Conservation (phyloP, 345 rosid species). For the Ricinus communis region DNA sequence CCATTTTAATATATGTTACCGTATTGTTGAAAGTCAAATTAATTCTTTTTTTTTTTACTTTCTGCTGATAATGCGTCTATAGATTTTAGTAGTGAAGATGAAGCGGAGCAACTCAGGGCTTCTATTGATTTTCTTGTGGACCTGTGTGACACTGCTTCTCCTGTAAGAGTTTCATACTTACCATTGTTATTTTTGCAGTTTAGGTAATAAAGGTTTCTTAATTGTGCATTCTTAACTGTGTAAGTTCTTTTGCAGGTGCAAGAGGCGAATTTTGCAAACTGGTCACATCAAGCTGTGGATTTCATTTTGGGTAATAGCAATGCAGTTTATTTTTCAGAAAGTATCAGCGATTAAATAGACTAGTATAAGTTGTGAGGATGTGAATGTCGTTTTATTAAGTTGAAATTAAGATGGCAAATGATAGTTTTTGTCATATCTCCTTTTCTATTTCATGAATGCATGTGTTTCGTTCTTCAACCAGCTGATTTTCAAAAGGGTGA, state of each 20-base stretch:
- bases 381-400: too few relatives aligned
- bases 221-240: not conserved
- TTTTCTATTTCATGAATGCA: too few relatives aligned
- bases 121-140: slow-evolving; percentile 79
- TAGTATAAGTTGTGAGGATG: too few relatives aligned
- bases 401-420: too few relatives aligned
- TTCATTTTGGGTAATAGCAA: slow-evolving; percentile 64
- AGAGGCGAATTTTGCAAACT: slow-evolving; percentile 56
- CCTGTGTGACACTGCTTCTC: slow-evolving; percentile 51
- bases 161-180: slow-evolving; percentile 39
- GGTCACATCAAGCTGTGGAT: slow-evolving; percentile 96
- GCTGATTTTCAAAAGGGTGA: not conserved
- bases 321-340: too few relatives aligned
- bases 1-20: too few relatives aligned
- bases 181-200: slow-evolving; percentile 5
- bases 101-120: slow-evolving; percentile 64
- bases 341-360: too few relatives aligned
- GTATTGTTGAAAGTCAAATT: too few relatives aligned
- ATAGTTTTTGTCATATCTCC: too few relatives aligned
- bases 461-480: not conserved
- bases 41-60: too few relatives aligned
- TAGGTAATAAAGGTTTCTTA: too few relatives aligned
- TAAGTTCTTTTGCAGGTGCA: slow-evolving; percentile 42
- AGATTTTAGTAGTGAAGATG: slow-evolving; percentile 57
- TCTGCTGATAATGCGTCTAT: not conserved